Evolutionary conservation across 345 rosid species (phyloP).

Genomic region (Firmiana major): DNA sequence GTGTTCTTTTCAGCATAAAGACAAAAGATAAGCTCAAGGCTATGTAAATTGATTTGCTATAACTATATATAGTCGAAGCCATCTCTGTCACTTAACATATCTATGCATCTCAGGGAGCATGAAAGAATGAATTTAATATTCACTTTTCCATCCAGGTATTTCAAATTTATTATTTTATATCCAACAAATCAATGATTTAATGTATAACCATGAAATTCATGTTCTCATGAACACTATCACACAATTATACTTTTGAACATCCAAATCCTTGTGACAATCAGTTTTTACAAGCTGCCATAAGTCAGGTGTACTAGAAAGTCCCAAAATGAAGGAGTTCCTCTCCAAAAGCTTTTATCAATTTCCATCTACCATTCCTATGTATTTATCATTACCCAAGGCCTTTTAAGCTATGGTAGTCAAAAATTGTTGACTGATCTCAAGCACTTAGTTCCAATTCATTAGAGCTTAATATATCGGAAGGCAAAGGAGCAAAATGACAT

Average conservation of each 20-base stretch:
- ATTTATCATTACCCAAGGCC: background rate
- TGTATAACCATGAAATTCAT: background rate
- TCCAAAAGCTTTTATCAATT: background rate
- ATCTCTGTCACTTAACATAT: background rate
- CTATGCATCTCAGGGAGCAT: background rate
- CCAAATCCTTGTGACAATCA: background rate
- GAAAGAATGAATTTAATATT: background rate
- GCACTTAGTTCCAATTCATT: slow-evolving; percentile 1
- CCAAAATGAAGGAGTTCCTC: background rate
- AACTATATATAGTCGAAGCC: background rate
- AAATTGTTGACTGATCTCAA: background rate
- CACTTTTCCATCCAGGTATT: background rate
- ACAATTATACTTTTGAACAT: background rate
- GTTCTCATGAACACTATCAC: background rate
- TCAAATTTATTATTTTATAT: background rate
- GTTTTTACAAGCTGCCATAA: background rate
- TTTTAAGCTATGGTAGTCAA: background rate
- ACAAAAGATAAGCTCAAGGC: background rate
- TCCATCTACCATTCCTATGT: background rate
- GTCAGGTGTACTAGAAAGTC: background rate
- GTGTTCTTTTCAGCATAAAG: background rate
- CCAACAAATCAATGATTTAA: background rate
- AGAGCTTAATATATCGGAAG: background rate
- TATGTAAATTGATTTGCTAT: background rate
- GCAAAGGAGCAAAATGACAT: background rate